Evolutionary conservation across 495 filamentous ascomycete species (phyloP), one percentile per base, ranked within the genome.

Genomic region (Patellaria atrata): DNA sequence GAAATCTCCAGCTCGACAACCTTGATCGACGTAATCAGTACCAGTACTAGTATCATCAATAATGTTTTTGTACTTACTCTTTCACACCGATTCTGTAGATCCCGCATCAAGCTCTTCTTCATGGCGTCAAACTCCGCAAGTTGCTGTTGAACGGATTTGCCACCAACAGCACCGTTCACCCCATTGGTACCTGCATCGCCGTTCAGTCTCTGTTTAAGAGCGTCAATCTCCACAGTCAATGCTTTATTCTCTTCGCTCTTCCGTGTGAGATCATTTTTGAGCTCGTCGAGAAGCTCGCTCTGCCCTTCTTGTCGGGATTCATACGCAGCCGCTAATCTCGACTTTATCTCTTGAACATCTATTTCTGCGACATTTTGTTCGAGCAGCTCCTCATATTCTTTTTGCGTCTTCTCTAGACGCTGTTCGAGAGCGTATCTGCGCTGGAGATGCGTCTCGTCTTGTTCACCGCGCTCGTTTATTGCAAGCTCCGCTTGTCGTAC

Each of bases 91-190:
- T 97, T 97, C 60, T 97, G 89, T 34, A 97, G 64, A 60, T 97
- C 89, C 37, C 89, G 79, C 89, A 97, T 97, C 42, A 97, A 64
- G 27, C 80, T 89, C 71, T 97, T 97, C 71, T 97, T 97, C 87
- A 97, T 97, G 22, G 79, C 78, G 60, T 97, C 89, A 44, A 97
- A 97, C 48, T 97, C 89, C 36, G 89, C 79, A 52, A 97, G 86
- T 61, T 94, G 87, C 59, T 96, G 86, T 48, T 93, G 82, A 27
- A 93, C 66, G n/a, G 82, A 87, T 65, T 93, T 94, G 66, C 83
- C 80, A 37, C 81, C 82, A 27, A 75, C 64, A 43, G 65, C 58
- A 22, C 57, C 60, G 21, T 43, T 45, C 17, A 53, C 44, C 43
- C 73, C 68, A 54, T 78, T 76, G 1, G 66, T 59, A 20, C 62